Evolutionary conservation across 2,329 filamentous ascomycete genomes (phyloP).

Genomic region (Fusarium torulosum): DNA sequence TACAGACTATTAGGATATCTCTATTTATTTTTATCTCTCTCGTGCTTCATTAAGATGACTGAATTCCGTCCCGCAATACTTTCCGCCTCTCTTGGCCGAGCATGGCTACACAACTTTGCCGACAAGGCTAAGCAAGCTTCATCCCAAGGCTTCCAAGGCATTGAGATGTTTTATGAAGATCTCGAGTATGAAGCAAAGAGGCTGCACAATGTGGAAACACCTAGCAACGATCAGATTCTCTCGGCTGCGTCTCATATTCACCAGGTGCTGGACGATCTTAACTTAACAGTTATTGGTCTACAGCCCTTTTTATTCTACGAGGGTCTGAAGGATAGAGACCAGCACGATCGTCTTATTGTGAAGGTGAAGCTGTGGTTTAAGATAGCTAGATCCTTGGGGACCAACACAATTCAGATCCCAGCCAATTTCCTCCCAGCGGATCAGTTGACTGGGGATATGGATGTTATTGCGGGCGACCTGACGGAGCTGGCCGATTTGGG

Average conservation of each 20-base stretch:
- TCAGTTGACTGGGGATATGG: slow-evolving; percentile 15
- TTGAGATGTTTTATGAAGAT: slow-evolving; percentile 21
- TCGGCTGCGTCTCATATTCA: neutral
- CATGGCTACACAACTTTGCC: slow-evolving; percentile 16
- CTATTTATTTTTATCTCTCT: accelerated
- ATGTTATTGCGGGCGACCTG: slow-evolving; percentile 6
- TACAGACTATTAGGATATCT: no score
- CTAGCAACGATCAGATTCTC: neutral
- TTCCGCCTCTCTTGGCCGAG: slow-evolving; percentile 16
- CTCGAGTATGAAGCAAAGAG: slow-evolving; percentile 18
- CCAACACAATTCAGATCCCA: slow-evolving; percentile 18
- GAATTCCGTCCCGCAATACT: slow-evolving; percentile 6
- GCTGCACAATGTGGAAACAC: neutral
- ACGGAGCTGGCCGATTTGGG: slow-evolving; percentile 5
- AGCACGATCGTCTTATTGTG: neutral
- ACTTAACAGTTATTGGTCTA: slow-evolving; percentile 6
- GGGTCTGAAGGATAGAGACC: slow-evolving; percentile 2
- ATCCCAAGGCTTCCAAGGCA: slow-evolving; percentile 10
- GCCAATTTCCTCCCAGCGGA: slow-evolving; percentile 23
- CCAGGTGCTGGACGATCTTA: neutral
- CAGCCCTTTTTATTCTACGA: slow-evolving; percentile 24
- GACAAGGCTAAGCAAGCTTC: slow-evolving; percentile 8
- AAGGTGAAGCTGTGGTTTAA: slow-evolving; percentile 21
- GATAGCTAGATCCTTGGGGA: neutral
- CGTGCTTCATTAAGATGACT: neutral